phyloP scores from a whole-genome alignment of 2,329 filamentous ascomycete genomes.

The Zasmidium citrigriseum region DNA sequence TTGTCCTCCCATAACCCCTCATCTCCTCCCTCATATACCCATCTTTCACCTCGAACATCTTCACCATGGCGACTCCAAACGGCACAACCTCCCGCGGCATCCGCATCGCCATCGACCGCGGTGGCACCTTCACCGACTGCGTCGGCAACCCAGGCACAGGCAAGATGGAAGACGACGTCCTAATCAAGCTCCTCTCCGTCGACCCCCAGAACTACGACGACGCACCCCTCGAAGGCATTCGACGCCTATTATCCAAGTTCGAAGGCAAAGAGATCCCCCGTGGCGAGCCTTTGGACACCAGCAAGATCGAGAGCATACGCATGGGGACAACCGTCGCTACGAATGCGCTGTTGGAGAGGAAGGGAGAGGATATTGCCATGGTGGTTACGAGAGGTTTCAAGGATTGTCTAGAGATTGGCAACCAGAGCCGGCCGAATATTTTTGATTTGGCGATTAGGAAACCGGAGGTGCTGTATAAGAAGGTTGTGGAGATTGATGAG shows the following conservation, averaged over 20 bases:
- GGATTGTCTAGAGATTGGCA: constrained; percentile 85
- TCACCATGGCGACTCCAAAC: constrained; percentile 16
- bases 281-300: constrained; percentile 77
- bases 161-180: constrained; percentile 69
- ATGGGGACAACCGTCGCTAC: constrained; percentile 97
- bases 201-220: constrained; percentile 89
- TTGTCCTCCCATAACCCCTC: background rate
- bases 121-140: constrained; percentile 91
- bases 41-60: background rate
- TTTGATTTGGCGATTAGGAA: constrained; percentile 87
- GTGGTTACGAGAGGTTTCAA: constrained; percentile 86
- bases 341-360: constrained; percentile 85
- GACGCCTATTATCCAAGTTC: constrained; percentile 80
- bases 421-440: constrained; percentile 85
- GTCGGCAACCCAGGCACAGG: constrained; percentile 76
- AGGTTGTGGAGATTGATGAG: constrained; percentile 87
- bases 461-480: constrained; percentile 82
- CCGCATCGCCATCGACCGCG: constrained; percentile 75
- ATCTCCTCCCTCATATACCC: background rate
- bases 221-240: constrained; percentile 87
- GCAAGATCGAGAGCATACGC: constrained; percentile 82
- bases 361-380: constrained; percentile 85
- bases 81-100: constrained; percentile 53
- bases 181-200: constrained; percentile 87
- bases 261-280: constrained; percentile 74